Conservation (phyloP, 2,329 filamentous ascomycete genomes). For the Ophidiomyces ophidiicola region DNA sequence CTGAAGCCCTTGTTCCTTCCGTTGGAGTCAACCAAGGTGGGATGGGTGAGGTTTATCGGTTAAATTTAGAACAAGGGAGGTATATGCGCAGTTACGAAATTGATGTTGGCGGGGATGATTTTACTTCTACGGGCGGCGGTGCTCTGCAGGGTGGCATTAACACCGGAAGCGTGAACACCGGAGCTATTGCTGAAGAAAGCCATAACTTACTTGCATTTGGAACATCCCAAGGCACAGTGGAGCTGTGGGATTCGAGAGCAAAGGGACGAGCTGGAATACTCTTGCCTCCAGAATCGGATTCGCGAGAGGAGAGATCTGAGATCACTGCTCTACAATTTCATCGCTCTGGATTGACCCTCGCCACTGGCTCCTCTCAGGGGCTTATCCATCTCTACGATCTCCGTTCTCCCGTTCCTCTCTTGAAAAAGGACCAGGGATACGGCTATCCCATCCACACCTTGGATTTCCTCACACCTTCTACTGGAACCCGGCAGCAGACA, state of each 20-base stretch:
- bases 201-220: conserved; percentile 90
- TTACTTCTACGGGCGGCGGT: conserved; percentile 51
- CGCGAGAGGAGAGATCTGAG: conserved; percentile 40
- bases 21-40: conserved; percentile 80
- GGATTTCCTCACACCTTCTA: conserved; percentile 52
- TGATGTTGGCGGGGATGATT: conserved; percentile 76
- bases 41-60: conserved; percentile 78
- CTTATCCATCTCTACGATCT: conserved; percentile 86
- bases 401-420: conserved; percentile 68
- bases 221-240: conserved; percentile 86
- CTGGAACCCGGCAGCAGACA: conserved; percentile 57
- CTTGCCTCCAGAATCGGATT: conserved; percentile 38
- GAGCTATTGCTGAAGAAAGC: conserved; percentile 71
- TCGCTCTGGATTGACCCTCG: conserved; percentile 68
- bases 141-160: conserved; percentile 77
- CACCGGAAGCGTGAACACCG: conserved; percentile 76
- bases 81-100: conserved; percentile 93
- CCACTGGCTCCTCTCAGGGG: conserved; percentile 76
- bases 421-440: conserved; percentile 93
- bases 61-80: conserved; percentile 82
- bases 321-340: conserved; percentile 83
- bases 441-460: conserved; percentile 85
- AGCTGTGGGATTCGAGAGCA: conserved; percentile 88
- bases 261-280: conserved; percentile 70
- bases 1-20: conserved; percentile 75